phyloP scores from a whole-genome alignment of 352 stramenopile species.

The Sclerospora graminicola region DNA sequence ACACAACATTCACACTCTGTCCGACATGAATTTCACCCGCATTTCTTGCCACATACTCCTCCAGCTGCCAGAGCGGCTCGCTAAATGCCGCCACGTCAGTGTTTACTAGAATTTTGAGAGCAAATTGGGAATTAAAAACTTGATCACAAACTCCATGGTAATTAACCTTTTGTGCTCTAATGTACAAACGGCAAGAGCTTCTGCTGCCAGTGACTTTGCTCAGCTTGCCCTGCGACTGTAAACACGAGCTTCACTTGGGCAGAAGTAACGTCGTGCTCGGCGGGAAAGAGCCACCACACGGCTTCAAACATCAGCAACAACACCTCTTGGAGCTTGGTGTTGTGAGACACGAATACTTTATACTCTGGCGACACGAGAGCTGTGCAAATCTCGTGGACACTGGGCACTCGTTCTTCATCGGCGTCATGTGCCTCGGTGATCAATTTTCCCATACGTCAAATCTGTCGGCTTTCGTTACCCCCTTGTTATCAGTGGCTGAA shows the following conservation, averaged over 20 bases:
- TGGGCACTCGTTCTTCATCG: too few relatives aligned
- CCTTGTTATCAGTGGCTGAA: not conserved
- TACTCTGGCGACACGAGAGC: too few relatives aligned
- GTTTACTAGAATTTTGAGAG: too few relatives aligned
- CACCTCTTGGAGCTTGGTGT: too few relatives aligned
- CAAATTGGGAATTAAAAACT: too few relatives aligned
- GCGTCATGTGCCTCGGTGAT: conserved; percentile 27
- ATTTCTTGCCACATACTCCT: conserved; percentile 34
- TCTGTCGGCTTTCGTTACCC: not conserved
- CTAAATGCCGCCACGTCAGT: too few relatives aligned
- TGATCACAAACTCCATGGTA: too few relatives aligned
- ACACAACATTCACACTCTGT: conserved; percentile 33
- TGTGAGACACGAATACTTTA: too few relatives aligned
- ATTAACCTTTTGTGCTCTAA: conserved; percentile 42
- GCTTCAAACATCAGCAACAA: conserved; percentile 45
- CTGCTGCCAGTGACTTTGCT: conserved; percentile 33
- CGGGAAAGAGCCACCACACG: conserved; percentile 57
- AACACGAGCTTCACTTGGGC: too few relatives aligned
- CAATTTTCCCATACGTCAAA: conserved; percentile 26
- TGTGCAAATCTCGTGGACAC: too few relatives aligned
- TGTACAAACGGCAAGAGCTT: too few relatives aligned
- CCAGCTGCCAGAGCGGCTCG: conserved; percentile 39
- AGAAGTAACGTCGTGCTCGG: conserved; percentile 22
- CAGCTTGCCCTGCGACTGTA: conserved; percentile 2
- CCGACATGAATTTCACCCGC: conserved; percentile 32